These are phyloP conservation scores for Trichosporon sp. DNA, from an alignment of 1,284 basidiomycete species.

Conservation along the genomic window DNA sequence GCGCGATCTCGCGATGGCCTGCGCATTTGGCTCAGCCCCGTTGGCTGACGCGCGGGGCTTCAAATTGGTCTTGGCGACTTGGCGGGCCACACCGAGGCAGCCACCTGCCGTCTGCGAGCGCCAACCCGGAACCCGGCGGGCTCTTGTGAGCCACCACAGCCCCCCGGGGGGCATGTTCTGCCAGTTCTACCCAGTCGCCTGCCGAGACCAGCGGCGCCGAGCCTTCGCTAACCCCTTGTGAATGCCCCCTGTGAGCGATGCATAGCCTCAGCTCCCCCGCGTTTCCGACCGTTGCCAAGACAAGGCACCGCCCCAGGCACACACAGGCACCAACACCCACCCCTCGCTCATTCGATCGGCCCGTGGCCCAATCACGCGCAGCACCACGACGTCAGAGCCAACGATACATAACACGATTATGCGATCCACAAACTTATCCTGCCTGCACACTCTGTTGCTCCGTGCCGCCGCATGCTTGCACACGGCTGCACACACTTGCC, in stretches of 20 bases:
- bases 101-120: neutral
- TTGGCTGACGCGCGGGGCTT: neutral
- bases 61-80: constrained; percentile 6
- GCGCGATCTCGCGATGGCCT: neutral
- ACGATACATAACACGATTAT: neutral
- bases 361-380: neutral
- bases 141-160: neutral
- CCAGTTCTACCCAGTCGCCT: neutral
- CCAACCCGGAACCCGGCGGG: neutral
- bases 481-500: neutral
- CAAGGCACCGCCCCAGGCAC: neutral
- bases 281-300: too few species aligned
- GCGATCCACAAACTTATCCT: neutral
- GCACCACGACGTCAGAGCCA: neutral
- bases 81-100: neutral
- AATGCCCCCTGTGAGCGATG: too few species aligned
- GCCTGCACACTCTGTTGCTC: neutral
- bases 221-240: neutral
- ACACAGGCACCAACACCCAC: neutral
- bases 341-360: neutral
- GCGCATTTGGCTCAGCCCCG: neutral
- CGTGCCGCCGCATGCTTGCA: neutral
- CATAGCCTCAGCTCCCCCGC: too few species aligned
- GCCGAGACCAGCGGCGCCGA: neutral
- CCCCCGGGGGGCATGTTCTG: neutral